Evolutionary conservation across 2,329 filamentous ascomycete genomes (phyloP).

Genomic region (Tolypocladium sp.): DNA sequence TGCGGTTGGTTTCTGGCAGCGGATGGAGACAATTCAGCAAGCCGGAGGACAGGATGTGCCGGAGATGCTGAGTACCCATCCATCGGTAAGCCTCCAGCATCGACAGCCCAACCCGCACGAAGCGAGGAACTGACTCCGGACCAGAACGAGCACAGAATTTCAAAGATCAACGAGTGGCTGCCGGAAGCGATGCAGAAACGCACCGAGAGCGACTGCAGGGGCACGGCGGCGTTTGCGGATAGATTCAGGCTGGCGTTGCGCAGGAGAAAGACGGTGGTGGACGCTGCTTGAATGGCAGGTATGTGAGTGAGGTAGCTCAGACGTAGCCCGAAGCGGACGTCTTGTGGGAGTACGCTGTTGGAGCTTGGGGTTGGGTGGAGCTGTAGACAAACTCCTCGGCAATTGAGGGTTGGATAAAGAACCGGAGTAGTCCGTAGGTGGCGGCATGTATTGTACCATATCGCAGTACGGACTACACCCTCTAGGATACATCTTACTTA

Average conservation of each 20-base stretch:
- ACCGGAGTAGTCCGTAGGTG: no score
- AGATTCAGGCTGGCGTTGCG: conserved; percentile 40
- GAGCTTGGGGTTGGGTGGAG: neutral
- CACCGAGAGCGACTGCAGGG: conserved; percentile 42
- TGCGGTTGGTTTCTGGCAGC: conserved; percentile 56
- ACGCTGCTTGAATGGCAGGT: neutral
- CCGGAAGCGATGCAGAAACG: conserved; percentile 46
- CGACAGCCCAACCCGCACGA: neutral
- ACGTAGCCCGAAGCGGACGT: no score
- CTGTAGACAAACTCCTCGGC: neutral
- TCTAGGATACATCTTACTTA: no score
- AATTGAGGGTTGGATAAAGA: neutral
- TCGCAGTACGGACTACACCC: no score
- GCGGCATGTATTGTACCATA: neutral
- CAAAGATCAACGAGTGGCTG: conserved; percentile 57
- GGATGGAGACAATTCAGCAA: conserved; percentile 48
- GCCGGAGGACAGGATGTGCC: conserved; percentile 41
- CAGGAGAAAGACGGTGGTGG: conserved; percentile 13
- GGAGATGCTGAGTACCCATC: conserved; percentile 70
- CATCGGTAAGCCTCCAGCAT: conserved; percentile 44
- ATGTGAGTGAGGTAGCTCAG: no score
- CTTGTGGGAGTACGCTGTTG: no score
- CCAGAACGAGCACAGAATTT: conserved; percentile 52
- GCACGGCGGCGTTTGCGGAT: conserved; percentile 42
- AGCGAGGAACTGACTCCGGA: neutral